phyloP scores from a whole-genome alignment of 192 early-diverging fungal genomes.

The Geosiphon pyriformis region DNA sequence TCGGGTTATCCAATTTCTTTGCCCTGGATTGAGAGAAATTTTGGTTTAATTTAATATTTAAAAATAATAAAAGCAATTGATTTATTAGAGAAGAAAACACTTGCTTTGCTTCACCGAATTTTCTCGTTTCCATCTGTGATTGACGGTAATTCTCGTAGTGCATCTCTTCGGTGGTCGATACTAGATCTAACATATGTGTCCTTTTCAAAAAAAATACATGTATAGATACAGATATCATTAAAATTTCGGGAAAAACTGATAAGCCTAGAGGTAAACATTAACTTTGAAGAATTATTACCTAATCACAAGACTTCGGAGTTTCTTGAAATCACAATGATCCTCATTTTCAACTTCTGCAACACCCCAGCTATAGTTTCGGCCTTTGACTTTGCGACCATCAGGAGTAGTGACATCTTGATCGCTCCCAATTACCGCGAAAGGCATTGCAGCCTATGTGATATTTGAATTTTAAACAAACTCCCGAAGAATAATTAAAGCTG shows the following conservation, averaged over 20 bases:
- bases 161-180: slow-evolving; percentile 85
- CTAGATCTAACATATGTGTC: slow-evolving; percentile 96
- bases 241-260: background rate
- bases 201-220: slow-evolving; percentile 32
- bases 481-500: too few species aligned
- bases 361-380: slow-evolving; percentile 97
- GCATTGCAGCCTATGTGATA: slow-evolving; percentile 71
- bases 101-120: slow-evolving; percentile 79
- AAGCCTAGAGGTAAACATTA: background rate
- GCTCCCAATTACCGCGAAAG: slow-evolving; percentile 93
- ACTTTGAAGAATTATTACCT: slow-evolving; percentile 1
- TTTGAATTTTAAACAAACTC: too few species aligned
- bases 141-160: slow-evolving; percentile 95
- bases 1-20: slow-evolving; percentile 77
- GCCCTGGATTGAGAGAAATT: slow-evolving; percentile 36
- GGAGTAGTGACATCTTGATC: slow-evolving; percentile 75
- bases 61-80: background rate
- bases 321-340: slow-evolving; percentile 96
- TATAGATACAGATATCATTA: background rate
- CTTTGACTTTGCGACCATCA: slow-evolving; percentile 88
- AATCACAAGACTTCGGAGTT: slow-evolving; percentile 93
- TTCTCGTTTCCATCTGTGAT: slow-evolving; percentile 82
- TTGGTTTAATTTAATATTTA: background rate
- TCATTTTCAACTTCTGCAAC: slow-evolving; percentile 99
- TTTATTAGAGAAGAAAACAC: slow-evolving; percentile 2